Evolutionary conservation across 228 moss, liverwort and hornwort genomes (phyloP).

Genomic region (Sphagnum magellanicum): DNA sequence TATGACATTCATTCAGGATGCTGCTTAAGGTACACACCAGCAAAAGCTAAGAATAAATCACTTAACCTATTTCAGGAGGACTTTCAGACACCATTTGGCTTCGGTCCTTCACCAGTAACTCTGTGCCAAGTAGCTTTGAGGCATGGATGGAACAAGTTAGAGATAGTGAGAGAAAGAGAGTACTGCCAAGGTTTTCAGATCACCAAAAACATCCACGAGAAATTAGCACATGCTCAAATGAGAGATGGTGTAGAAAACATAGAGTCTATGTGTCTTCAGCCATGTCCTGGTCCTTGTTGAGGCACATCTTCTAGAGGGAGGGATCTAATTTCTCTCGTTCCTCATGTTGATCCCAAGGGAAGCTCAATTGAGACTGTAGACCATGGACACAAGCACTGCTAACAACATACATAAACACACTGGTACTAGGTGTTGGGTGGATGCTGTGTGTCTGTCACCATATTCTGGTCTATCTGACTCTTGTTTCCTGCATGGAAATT

Average conservation of each 20-base stretch:
- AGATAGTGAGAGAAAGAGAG: neutral
- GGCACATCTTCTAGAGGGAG: constrained; percentile 54
- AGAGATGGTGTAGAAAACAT: constrained; percentile 30
- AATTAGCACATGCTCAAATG: neutral
- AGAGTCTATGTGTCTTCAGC: constrained; percentile 21
- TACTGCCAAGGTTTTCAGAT: neutral
- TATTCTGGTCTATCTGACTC: too few species aligned
- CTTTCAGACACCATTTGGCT: too few species aligned
- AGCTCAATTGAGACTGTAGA: constrained; percentile 36
- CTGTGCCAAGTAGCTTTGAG: neutral
- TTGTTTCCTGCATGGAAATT: too few species aligned
- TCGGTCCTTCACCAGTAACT: too few species aligned
- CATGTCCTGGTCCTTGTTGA: constrained; percentile 43
- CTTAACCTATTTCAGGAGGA: too few species aligned
- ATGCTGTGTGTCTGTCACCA: too few species aligned
- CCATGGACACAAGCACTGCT: constrained; percentile 34
- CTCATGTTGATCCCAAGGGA: constrained; percentile 20
- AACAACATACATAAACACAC: constrained; percentile 55
- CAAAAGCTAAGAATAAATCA: too few species aligned
- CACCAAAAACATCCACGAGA: neutral
- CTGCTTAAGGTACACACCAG: neutral
- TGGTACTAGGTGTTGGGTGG: constrained; percentile 20
- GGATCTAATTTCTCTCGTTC: neutral
- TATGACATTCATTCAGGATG: neutral
- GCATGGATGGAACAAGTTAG: neutral